Conservation (phyloP, 345 rosid species). For the Heritiera littoralis region DNA sequence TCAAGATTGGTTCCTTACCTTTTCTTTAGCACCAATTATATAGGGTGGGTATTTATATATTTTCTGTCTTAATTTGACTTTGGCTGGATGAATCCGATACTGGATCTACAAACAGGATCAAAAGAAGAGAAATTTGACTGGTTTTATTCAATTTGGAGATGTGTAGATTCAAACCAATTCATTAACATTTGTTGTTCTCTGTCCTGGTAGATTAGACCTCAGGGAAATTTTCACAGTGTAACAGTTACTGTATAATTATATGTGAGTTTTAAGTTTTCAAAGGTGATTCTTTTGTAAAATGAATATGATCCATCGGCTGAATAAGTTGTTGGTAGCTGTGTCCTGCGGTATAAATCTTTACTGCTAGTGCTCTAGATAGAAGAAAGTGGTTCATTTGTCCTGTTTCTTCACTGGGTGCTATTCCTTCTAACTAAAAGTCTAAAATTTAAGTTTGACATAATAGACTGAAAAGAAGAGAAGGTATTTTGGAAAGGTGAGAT, state of each 20-base stretch:
- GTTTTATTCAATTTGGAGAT: background rate
- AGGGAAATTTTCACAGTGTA: background rate
- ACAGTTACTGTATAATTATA: background rate
- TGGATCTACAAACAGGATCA: background rate
- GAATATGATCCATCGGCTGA: background rate
- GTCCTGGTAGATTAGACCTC: background rate
- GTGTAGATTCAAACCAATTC: background rate
- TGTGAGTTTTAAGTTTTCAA: background rate
- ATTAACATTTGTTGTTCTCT: background rate
- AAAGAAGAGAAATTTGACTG: background rate
- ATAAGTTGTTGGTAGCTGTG: background rate
- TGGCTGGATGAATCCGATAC: background rate
- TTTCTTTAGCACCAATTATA: background rate
- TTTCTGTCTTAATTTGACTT: background rate
- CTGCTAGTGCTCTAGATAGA: background rate
- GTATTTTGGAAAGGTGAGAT: background rate
- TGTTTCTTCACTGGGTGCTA: background rate
- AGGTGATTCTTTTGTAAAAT: background rate
- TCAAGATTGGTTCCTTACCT: background rate
- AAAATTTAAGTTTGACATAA: background rate
- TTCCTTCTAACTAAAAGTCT: background rate
- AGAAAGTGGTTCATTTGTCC: background rate
- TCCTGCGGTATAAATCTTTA: background rate
- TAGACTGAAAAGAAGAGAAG: background rate
- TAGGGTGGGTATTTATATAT: background rate